Conservation (phyloP, 129 eudicot species). For the Pulicaria dysenterica region DNA sequence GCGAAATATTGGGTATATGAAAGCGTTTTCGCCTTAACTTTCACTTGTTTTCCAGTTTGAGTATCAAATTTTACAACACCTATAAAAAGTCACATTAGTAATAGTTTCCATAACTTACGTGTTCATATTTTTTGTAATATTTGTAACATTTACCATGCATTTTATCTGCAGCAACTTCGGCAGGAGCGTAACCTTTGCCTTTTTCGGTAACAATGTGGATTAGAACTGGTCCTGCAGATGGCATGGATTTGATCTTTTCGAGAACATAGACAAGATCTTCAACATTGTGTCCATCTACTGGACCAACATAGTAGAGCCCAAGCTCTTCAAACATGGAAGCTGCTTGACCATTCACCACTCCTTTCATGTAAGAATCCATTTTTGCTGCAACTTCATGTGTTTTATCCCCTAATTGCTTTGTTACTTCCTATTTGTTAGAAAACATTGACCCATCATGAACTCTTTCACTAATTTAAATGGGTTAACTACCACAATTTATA, state of each 20-base stretch:
- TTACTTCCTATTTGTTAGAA: constrained; percentile 40
- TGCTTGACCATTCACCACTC: constrained; percentile 34
- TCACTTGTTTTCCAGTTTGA: constrained; percentile 51
- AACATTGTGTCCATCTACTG: constrained; percentile 70
- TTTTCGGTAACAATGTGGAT: constrained; percentile 73
- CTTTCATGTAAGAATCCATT: constrained; percentile 45
- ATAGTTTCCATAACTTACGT: neutral
- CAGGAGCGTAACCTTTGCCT: constrained; percentile 80
- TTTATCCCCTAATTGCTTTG: constrained; percentile 48
- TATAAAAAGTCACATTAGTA: constrained; percentile 20
- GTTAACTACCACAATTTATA: neutral
- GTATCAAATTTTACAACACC: constrained; percentile 71
- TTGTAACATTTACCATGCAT: constrained; percentile 54
- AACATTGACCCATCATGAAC: neutral
- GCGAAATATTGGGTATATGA: constrained; percentile 69
- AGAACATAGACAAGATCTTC: constrained; percentile 58
- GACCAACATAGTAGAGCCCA: constrained; percentile 71
- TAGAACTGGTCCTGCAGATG: constrained; percentile 60
- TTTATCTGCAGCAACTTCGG: constrained; percentile 64
- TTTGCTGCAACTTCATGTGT: constrained; percentile 57
- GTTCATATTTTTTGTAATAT: neutral
- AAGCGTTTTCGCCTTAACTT: constrained; percentile 43
- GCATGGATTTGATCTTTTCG: constrained; percentile 45
- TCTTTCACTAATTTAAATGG: neutral
- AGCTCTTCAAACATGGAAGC: constrained; percentile 65